Evolutionary conservation across 2,329 filamentous ascomycete species (phyloP), one percentile per base, ranked within the genome.

Genomic region (Cercospora nicotianae): DNA sequence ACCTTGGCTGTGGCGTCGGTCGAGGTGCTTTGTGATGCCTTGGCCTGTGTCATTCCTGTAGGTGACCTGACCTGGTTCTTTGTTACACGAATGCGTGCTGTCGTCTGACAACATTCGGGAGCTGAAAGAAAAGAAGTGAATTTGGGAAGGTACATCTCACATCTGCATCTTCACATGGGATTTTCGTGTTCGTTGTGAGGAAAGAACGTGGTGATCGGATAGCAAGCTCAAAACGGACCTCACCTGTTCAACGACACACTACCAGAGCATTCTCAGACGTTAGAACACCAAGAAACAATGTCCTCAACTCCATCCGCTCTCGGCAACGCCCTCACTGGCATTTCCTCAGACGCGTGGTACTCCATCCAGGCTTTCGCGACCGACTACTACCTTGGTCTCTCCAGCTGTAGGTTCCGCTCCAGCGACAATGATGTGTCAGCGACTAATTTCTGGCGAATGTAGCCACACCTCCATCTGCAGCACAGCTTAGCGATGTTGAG

Each of bases 341-440:
- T 68, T n/a, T 26, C 55, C 1, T 60, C 66, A 4, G 45, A 59
- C 20, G 60, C 66, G 12, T 68, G 66, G 66, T 68, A 65, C 18
- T 65, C 61, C 13, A 65, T 68, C 16, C 66, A 68, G 36, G 59
- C 60, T 28, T 65, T 62, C 33, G 63, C 66, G n/a, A 45, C 45
- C 3, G 66, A 68, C 36, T 68, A 68, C 51, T 68, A 65, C 18
- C 58, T 68, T 39, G 66, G 62, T 8, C 30, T 68, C 39, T 57
- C 58, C 30, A 58, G 48, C 59, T 55, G 66, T 68, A 58, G 2
- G 28, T 39, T 53, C 18, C 28, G 2, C 18, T n/a, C 8, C 10
- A 23, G 42, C 18, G 16, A 42, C 8, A 0, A 4, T 12, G 12
- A 1, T 8, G 5, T 23, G 31, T n/a, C 13, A 20, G 6, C n/a